Percentiles rank a stretch among this genome's conserved stretches.
phyloP scores from a whole-genome alignment of 495 filamentous ascomycete species.

The Bacidia gigantensis region DNA sequence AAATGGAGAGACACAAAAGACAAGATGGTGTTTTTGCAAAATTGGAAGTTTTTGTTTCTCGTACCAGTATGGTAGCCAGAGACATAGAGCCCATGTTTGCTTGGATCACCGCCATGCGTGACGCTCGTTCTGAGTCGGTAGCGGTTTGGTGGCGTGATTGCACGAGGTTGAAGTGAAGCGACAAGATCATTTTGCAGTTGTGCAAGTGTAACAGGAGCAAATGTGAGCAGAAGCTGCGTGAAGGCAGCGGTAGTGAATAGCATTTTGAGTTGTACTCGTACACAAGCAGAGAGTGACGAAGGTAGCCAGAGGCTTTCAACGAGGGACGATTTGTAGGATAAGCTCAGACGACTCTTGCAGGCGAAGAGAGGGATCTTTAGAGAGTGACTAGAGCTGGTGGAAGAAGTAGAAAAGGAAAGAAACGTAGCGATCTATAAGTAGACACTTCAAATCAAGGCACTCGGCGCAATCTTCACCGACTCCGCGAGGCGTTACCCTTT shows the following conservation, averaged over 20 bases:
- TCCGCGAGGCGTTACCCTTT: no score
- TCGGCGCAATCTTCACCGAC: no score
- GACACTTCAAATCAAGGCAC: no score
- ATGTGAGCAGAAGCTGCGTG: background rate
- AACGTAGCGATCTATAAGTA: no score
- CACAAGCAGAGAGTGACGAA: no score
- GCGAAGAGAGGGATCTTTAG: background rate
- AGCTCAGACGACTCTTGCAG: background rate
- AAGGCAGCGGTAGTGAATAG: background rate
- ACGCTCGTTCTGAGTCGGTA: constrained; percentile 33
- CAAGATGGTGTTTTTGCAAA: background rate
- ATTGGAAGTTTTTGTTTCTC: no score
- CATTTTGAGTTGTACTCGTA: no score
- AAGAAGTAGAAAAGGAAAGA: no score
- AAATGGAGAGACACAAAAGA: no score
- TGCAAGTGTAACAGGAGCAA: background rate
- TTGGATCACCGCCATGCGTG: constrained; percentile 16
- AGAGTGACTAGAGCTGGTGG: background rate
- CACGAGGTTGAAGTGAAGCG: constrained; percentile 1
- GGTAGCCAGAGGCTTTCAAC: no score
- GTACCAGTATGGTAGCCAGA: constrained; percentile 34
- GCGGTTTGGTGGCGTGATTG: constrained; percentile 15
- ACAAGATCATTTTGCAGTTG: background rate
- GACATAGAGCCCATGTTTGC: constrained; percentile 28
- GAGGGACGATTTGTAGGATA: background rate